Base-by-base conservation (phyloP, 306 rosid genomes). In the Ceratonia siliqua region DNA sequence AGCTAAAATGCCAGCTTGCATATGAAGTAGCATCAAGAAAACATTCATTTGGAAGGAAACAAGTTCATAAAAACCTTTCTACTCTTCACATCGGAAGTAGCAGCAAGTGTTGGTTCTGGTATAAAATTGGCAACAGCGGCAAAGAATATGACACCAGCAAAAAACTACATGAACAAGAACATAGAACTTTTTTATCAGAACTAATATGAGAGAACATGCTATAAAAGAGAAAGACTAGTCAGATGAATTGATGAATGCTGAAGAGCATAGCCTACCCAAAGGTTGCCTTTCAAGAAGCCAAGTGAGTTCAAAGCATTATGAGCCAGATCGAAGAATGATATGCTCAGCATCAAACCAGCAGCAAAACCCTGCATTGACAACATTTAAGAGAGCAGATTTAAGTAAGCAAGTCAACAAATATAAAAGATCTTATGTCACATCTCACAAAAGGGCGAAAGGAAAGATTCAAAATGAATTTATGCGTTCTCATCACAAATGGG, bases 321-420 rank as follows among this genome's bases (percentile, higher is more conserved):
- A 87, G 99, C 99, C 69, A 95, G 86, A 82, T 95, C 99, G 43
- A 95, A 89, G 88, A 95, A 92, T 32, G 99, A 94, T 70, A 90
- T 94, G 85, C 99, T 94, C 33, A 94, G 82, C 98, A 94, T 90
- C 76, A 94, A 83, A 76, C 99, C 99, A 58, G 96, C 97, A 41
- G 99, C 99, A 85, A 94, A 94, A 70, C 98, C 98, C 99, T 92
- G 82, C 70, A 72, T 21, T 36, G 21, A 81, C 72, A 79, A 28
- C 45, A 33, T 42, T 71, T 78, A 17, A 25, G 24, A 57, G 48
- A 75, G 3, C 50, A 73, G 0, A 48, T 38, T 43, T 1, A 1
- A 33, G 14, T 24, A 49, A 65, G 54, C 61, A 20, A 36, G 53
- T 4, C 41, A 65, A 67, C 39, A 33, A 80, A 74, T 12, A 36